Conservation (phyloP, 108 stramenopile genomes). For the Skeletonema tropicum region DNA sequence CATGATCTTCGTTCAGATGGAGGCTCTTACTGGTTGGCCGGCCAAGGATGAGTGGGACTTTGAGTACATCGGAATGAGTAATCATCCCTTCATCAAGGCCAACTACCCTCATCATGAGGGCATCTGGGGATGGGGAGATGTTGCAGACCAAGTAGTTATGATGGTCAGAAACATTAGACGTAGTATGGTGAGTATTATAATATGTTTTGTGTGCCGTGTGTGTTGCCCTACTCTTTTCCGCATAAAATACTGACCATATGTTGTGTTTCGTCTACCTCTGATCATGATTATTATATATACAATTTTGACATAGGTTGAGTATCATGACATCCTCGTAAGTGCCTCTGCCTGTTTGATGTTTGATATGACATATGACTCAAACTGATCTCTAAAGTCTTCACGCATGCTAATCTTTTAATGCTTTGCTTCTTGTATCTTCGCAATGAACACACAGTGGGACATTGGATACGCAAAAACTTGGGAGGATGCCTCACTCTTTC, state of each 20-base stretch:
- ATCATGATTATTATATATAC: too few relatives aligned
- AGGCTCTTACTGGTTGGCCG: conserved; percentile 48
- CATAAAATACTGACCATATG: too few relatives aligned
- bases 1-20: conserved; percentile 52
- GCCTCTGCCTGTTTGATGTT: background rate
- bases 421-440: background rate
- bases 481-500: conserved; percentile 26
- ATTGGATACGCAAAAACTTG: conserved; percentile 29
- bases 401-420: background rate
- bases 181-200: too few relatives aligned
- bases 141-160: conserved; percentile 31
- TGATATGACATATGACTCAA: conserved; percentile 23
- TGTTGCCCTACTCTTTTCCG: too few relatives aligned
- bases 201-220: too few relatives aligned
- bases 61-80: too few relatives aligned
- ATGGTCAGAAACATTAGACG: too few relatives aligned
- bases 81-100: conserved; percentile 56
- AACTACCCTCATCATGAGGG: conserved; percentile 58
- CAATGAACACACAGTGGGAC: background rate
- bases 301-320: too few relatives aligned
- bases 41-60: conserved; percentile 55
- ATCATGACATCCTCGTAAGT: too few relatives aligned
- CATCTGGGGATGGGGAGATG: conserved; percentile 45
- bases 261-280: too few relatives aligned
- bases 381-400: background rate